Evolutionary conservation across 1,284 basidiomycete genomes (phyloP).

Genomic region (Microstroma glucosiphilum): DNA sequence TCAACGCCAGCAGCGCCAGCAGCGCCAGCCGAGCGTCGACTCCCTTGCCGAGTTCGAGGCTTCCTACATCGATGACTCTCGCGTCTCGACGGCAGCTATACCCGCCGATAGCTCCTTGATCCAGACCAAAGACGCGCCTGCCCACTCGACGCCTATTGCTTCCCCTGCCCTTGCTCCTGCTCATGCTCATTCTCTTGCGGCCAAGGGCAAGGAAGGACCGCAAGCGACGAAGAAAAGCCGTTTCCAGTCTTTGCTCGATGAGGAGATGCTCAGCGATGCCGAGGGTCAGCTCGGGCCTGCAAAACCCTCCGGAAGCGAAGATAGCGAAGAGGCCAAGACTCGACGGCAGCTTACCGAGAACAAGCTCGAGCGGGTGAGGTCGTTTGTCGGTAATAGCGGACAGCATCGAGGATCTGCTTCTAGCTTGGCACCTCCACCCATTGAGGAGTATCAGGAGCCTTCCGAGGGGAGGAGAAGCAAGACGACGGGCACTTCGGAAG

Average conservation of each 20-base stretch:
- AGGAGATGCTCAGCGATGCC: neutral
- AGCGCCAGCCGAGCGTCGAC: too few species aligned
- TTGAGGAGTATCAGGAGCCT: neutral
- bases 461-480: neutral
- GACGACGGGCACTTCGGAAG: neutral
- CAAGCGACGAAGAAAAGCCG: neutral
- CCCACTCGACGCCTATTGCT: neutral
- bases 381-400: neutral
- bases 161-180: neutral
- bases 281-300: neutral
- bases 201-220: too few species aligned
- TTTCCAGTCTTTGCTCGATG: neutral
- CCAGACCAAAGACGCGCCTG: neutral
- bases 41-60: too few species aligned
- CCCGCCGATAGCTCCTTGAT: neutral
- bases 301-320: neutral
- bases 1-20: too few species aligned
- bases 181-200: too few species aligned
- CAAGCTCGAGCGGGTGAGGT: conserved; percentile 1
- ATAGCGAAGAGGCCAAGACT: neutral
- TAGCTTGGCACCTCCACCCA: neutral
- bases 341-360: neutral
- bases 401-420: neutral
- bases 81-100: too few species aligned
- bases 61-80: too few species aligned